A percentile compares a stretch with the other conserved stretches of the same genome.
Conservation (phyloP, 2,329 filamentous ascomycete genomes). For the Cladosporium sp. region DNA sequence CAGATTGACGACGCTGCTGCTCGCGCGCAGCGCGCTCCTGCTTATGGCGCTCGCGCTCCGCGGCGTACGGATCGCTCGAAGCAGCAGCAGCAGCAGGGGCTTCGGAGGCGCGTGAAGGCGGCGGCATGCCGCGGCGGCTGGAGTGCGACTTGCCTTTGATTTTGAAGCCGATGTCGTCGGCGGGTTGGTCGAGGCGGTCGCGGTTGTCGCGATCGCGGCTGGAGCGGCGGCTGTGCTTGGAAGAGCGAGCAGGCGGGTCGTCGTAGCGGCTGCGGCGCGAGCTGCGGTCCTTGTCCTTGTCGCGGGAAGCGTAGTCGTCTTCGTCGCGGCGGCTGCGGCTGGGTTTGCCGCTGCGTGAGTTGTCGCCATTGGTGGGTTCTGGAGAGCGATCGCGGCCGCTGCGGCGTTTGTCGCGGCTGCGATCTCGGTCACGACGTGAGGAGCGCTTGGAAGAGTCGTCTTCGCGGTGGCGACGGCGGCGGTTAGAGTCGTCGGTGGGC, state of each 20-base stretch:
- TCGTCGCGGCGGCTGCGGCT: slow-evolving; percentile 40
- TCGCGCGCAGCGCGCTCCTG: slow-evolving; percentile 63
- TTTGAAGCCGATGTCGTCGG: slow-evolving; percentile 50
- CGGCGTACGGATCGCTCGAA: slow-evolving; percentile 36
- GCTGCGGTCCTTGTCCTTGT: slow-evolving; percentile 38
- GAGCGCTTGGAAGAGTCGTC: slow-evolving; percentile 46
- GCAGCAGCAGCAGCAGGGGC: slow-evolving; percentile 23
- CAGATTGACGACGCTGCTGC: slow-evolving; percentile 61
- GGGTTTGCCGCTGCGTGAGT: slow-evolving; percentile 25
- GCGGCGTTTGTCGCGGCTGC: slow-evolving; percentile 46
- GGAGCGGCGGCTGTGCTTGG: slow-evolving; percentile 41
- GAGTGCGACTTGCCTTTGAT: slow-evolving; percentile 46
- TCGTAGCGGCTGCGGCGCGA: slow-evolving; percentile 52
- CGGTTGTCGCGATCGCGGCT: slow-evolving; percentile 44
- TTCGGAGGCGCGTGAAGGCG: slow-evolving; percentile 27
- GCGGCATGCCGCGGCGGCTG: slow-evolving; percentile 30
- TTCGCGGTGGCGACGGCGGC: slow-evolving; percentile 59
- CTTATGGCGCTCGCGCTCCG: slow-evolving; percentile 37
- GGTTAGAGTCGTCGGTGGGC: slow-evolving; percentile 57
- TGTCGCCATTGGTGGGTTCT: slow-evolving; percentile 30
- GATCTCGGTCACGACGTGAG: slow-evolving; percentile 43
- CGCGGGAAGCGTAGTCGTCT: slow-evolving; percentile 27
- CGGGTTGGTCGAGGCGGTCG: slow-evolving; percentile 28
- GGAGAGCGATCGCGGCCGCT: slow-evolving; percentile 41
- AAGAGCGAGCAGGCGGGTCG: slow-evolving; percentile 46